A percentile compares a stretch with the other conserved stretches of the same genome.
Conservation (phyloP, 2,329 filamentous ascomycete species). For the Alternaria sp. region DNA sequence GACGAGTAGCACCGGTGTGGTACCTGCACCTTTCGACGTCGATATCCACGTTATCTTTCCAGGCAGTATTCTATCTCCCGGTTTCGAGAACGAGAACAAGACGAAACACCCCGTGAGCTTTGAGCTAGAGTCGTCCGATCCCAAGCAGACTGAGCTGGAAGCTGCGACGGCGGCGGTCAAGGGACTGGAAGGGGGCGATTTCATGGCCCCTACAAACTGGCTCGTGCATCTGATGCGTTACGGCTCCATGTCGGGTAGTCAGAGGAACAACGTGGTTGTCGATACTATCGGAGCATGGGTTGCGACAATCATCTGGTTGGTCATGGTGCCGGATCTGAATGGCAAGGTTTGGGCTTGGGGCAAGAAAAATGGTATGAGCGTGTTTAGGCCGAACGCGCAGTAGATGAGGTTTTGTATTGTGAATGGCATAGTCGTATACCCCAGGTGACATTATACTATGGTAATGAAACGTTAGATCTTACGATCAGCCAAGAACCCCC, state of each 20-base stretch:
- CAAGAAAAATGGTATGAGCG: constrained; percentile 58
- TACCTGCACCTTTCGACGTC: constrained; percentile 67
- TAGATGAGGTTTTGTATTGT: constrained; percentile 8
- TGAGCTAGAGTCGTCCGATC: constrained; percentile 82
- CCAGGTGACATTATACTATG: neutral
- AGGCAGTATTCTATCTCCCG: constrained; percentile 79
- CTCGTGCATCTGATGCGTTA: constrained; percentile 76
- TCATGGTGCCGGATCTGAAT: constrained; percentile 64
- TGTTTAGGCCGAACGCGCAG: constrained; percentile 35
- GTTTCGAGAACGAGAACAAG: constrained; percentile 75
- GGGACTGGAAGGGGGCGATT: constrained; percentile 81
- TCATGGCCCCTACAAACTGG: constrained; percentile 77
- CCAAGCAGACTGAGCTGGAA: constrained; percentile 76
- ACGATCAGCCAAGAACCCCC: neutral
- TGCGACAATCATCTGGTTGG: constrained; percentile 61
- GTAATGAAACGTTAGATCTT: neutral
- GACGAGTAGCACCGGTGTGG: constrained; percentile 29
- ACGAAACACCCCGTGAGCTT: constrained; percentile 82
- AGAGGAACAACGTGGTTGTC: constrained; percentile 59
- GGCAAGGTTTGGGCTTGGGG: constrained; percentile 64
- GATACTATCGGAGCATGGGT: constrained; percentile 64
- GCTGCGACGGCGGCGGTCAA: constrained; percentile 74
- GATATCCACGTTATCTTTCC: constrained; percentile 84
- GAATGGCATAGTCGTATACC: neutral
- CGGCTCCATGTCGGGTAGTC: constrained; percentile 58